Base-by-base conservation (phyloP, 495 filamentous ascomycete species). In the Clavariopsis aquatica region DNA sequence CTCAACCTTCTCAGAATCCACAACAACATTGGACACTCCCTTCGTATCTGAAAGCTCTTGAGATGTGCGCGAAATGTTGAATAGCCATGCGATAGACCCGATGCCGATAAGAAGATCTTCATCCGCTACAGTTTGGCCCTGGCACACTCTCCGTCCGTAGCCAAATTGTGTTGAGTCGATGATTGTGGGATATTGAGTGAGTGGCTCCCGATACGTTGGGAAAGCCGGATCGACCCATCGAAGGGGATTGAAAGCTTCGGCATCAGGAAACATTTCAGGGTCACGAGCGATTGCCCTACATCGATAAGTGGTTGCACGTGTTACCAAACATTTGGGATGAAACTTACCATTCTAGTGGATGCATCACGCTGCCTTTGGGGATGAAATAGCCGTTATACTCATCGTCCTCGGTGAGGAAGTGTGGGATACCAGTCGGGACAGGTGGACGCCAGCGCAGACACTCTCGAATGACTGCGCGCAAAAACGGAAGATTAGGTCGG, bases 381-480 rank as follows among this genome's bases (percentile, higher is more conserved):
- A 86, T 85, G 68, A 76, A 76, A 56, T 82, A 85, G 2, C 82
- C 83, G 10, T 82, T 73, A 41, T 83, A 85, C n/a, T 80, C 72
- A 65, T 84, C 82, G 55, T 85, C 80, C 45, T 82, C 71, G 1
- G 78, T 80, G 13, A 78, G 62, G 0, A 78, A 79, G 60, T 88
- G 85, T 0, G 83, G 83, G 20, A 76, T 73, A 38, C 72, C 73
- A 34, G 64, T 63, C 76, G 69, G 85, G 74, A 68, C 82, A 71
- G 58, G 80, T 73, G 85, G 85, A 13, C 83, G 73, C 85, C 85
- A 87, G 52, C 86, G 77, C 22, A 86, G 74, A 13, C 81, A 76
- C 71, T 89, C 85, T 70, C 85, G 83, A n/a, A 87, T 78, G 12
- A 83, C 76, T 0, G 85, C 84, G 34, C 84, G 74, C 55, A 87